A percentile compares a stretch with the other conserved stretches of the same genome.
These are phyloP conservation scores for Gonium pectorale DNA, from an alignment of 139 green algal species.

Conservation along the genomic window DNA sequence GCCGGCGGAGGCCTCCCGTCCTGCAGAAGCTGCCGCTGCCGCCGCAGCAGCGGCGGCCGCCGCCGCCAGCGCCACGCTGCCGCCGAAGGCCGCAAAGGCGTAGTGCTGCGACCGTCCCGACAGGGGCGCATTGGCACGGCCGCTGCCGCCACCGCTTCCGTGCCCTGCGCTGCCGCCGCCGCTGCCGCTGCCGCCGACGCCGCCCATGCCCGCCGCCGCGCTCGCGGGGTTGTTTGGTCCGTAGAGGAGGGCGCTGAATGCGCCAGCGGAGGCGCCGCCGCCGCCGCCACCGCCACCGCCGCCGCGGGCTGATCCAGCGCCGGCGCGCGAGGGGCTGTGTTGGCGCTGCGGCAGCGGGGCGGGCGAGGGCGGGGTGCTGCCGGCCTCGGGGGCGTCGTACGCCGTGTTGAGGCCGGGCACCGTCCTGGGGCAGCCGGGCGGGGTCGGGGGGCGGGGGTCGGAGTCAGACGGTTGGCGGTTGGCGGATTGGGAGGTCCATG, in stretches of 20 bases:
- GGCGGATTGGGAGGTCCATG: background rate
- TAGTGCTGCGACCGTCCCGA: background rate
- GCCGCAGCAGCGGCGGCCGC: background rate
- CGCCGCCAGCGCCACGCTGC: background rate
- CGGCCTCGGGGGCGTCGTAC: constrained; percentile 17
- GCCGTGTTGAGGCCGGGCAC: constrained; percentile 20
- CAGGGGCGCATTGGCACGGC: background rate
- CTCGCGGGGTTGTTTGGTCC: background rate
- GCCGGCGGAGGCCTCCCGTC: background rate
- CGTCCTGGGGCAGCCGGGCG: background rate
- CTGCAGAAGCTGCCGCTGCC: background rate
- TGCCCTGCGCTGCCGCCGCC: background rate
- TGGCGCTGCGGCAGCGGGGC: background rate
- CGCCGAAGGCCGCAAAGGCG: background rate
- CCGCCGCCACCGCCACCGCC: background rate
- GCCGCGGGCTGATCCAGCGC: background rate
- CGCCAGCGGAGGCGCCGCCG: background rate
- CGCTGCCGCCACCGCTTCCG: background rate
- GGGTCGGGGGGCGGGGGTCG: background rate
- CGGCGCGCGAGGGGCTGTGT: background rate
- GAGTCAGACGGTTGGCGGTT: background rate
- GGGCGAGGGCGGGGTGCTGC: constrained; percentile 12
- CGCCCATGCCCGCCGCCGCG: background rate
- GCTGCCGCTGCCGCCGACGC: background rate
- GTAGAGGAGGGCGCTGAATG: constrained; percentile 15